These are phyloP conservation scores for Candida succiphila DNA, from an alignment of 805 yeast genomes.

Conservation along the genomic window DNA sequence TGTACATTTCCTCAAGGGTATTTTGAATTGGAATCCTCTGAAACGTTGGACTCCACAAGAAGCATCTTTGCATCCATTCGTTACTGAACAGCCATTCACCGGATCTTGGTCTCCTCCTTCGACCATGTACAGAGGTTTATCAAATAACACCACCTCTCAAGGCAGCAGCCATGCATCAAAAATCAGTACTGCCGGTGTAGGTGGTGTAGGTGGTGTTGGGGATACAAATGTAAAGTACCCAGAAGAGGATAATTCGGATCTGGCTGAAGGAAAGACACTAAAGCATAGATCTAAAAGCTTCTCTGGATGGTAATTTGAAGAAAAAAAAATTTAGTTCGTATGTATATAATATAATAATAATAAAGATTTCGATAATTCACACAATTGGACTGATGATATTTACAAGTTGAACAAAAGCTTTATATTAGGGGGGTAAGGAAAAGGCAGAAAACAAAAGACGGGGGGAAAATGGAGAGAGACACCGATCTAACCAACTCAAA, in stretches of 20 bases:
- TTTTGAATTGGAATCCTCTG: constrained; percentile 77
- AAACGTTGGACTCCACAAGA: constrained; percentile 97
- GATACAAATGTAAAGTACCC: no score
- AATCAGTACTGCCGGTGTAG: no score
- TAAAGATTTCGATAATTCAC: no score
- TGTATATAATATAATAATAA: no score
- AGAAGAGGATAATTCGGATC: constrained; percentile 1
- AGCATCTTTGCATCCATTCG: constrained; percentile 85
- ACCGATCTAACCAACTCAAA: no score
- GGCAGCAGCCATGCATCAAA: not conserved
- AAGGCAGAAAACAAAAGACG: no score
- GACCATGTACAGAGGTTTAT: not conserved
- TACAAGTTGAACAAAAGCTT: no score
- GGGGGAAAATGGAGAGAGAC: no score
- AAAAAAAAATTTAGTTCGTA: not conserved
- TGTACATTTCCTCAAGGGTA: constrained; percentile 68
- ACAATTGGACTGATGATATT: no score
- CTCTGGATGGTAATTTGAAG: not conserved
- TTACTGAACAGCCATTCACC: constrained; percentile 47
- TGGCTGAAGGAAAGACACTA: constrained; percentile 1
- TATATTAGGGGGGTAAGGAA: no score
- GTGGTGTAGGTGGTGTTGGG: no score
- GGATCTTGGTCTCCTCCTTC: constrained; percentile 46
- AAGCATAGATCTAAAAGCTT: constrained; percentile 1
- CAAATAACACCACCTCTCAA: not conserved